phyloP scores from a whole-genome alignment of 148 eudicot species.

The Rhododendron vialii region DNA sequence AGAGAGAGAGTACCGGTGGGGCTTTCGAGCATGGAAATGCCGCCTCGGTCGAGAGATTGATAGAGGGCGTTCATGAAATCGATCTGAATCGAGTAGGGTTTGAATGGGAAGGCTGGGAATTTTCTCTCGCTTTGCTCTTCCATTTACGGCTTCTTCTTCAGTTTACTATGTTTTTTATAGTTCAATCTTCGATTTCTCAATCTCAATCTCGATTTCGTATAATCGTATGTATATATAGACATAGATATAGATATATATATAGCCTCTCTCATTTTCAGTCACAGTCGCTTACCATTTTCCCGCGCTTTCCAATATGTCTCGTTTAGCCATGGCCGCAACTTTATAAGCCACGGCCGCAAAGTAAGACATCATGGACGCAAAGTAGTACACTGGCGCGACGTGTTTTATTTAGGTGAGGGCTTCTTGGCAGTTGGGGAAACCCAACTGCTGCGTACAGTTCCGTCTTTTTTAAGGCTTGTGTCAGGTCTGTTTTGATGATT shows the following conservation, averaged over 20 bases:
- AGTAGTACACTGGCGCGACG: too few species aligned
- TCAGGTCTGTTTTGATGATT: too few species aligned
- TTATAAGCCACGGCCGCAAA: too few species aligned
- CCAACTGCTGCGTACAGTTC: too few species aligned
- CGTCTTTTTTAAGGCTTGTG: too few species aligned
- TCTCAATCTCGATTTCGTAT: background rate
- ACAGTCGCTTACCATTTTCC: background rate
- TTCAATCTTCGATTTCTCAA: background rate
- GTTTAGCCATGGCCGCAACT: too few species aligned
- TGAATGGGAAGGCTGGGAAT: constrained; percentile 80
- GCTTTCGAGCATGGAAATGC: constrained; percentile 94
- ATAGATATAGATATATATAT: background rate
- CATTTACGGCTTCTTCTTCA: constrained; percentile 5
- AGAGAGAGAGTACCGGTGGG: constrained; percentile 63
- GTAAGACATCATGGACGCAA: too few species aligned
- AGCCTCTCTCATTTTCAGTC: too few species aligned
- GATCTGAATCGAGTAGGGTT: constrained; percentile 85
- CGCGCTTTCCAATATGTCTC: background rate
- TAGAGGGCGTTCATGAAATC: constrained; percentile 85
- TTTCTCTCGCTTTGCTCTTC: constrained; percentile 25
- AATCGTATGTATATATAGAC: background rate
- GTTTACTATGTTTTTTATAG: too few species aligned
- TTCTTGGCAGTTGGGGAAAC: too few species aligned
- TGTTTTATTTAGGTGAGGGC: too few species aligned
- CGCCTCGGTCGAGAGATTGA: constrained; percentile 74